Conservation (phyloP, 768 basidiomycete genomes). For the Strobilomyces dryophilus region DNA sequence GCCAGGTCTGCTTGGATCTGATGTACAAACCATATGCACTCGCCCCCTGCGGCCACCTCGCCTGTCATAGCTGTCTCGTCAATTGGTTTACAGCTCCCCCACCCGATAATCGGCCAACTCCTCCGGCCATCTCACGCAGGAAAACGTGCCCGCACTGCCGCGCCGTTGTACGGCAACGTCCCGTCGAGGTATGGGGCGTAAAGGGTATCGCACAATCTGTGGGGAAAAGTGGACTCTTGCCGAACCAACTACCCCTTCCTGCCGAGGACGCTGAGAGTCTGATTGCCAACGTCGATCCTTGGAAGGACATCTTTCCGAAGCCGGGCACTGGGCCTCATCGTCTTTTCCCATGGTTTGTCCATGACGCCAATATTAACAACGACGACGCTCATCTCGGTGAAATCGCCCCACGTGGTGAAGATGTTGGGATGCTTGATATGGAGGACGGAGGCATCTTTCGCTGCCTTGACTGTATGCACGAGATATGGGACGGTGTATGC, state of each 20-base stretch:
- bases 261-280: slow-evolving; percentile 24
- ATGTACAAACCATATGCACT: slow-evolving; percentile 71
- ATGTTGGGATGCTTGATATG: slow-evolving; percentile 62
- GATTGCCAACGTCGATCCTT: slow-evolving; percentile 47
- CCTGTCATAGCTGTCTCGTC: slow-evolving; percentile 68
- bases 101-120: slow-evolving; percentile 21
- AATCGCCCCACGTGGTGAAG: slow-evolving; percentile 27
- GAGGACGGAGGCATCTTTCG: slow-evolving; percentile 78
- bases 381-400: slow-evolving; percentile 14
- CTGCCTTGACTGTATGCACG: slow-evolving; percentile 73
- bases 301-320: slow-evolving; percentile 58
- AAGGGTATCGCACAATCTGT: slow-evolving; percentile 44
- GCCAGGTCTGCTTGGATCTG: slow-evolving; percentile 76
- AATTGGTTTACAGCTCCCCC: slow-evolving; percentile 65
- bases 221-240: slow-evolving; percentile 50
- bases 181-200: slow-evolving; percentile 45
- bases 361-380: slow-evolving; percentile 16
- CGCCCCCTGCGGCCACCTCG: slow-evolving; percentile 71
- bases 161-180: slow-evolving; percentile 40
- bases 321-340: background rate
- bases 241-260: slow-evolving; percentile 21
- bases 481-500: slow-evolving; percentile 70
- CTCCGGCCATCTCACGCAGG: slow-evolving; percentile 31
- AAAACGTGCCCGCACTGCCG: slow-evolving; percentile 47
- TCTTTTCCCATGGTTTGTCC: slow-evolving; percentile 24